Percentiles rank a stretch among this genome's conserved stretches.
phyloP scores from a whole-genome alignment of 2,329 filamentous ascomycete species.

The Diaporthe vexans region DNA sequence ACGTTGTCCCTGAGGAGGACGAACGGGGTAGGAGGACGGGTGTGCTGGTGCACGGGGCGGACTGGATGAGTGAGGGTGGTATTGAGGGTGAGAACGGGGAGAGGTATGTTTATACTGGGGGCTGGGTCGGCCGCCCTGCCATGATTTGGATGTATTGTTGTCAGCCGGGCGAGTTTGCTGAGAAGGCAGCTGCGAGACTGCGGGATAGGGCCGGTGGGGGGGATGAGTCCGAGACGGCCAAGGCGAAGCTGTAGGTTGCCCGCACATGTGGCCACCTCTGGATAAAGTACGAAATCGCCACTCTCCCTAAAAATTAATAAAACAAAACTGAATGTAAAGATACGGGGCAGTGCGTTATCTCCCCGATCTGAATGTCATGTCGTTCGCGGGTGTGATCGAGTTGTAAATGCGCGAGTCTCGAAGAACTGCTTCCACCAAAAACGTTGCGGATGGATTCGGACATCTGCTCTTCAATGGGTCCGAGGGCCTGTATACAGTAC shows the following conservation, averaged over 20 bases:
- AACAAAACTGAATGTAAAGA: not conserved
- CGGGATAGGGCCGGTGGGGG: not conserved
- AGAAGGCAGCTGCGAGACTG: not conserved
- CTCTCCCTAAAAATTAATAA: not conserved
- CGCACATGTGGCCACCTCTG: not conserved
- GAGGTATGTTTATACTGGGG: not conserved
- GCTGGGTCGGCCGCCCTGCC: not conserved
- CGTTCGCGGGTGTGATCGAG: not conserved
- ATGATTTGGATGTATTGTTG: slow-evolving; percentile 23
- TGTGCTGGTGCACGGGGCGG: not conserved
- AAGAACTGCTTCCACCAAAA: not conserved
- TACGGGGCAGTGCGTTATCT: not conserved
- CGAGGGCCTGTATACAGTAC: not conserved
- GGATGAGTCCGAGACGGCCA: not conserved
- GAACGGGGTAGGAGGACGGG: not conserved
- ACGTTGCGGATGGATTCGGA: slow-evolving; percentile 19
- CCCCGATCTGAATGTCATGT: not conserved
- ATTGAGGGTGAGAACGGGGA: not conserved
- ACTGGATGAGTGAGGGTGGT: not conserved
- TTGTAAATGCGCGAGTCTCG: not conserved
- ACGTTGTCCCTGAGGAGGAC: not conserved
- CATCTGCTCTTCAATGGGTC: not conserved
- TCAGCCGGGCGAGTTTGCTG: not conserved
- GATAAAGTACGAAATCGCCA: not conserved
- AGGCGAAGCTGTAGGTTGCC: not conserved